Evolutionary conservation across 768 basidiomycete genomes (phyloP).

Genomic region (Cystofilobasidium macerans): DNA sequence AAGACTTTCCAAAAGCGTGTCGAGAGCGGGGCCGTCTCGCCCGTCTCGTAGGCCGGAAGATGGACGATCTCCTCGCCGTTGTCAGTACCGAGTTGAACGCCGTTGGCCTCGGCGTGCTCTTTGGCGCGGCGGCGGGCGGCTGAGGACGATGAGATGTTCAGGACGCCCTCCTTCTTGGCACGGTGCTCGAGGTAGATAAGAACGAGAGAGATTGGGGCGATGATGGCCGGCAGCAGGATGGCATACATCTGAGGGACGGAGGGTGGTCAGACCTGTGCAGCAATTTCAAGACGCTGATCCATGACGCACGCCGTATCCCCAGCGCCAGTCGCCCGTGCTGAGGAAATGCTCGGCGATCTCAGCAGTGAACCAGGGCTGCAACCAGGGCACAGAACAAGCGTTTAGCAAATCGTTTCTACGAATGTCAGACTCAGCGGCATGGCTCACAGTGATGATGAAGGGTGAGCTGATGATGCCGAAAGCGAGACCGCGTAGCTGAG

Average conservation of each 20-base stretch:
- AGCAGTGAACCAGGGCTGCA: constrained; percentile 30
- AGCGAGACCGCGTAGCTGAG: constrained; percentile 12
- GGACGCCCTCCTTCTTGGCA: not conserved
- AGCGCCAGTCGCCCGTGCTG: constrained; percentile 34
- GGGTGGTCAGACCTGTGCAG: not conserved
- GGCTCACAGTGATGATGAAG: not conserved
- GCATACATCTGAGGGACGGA: not conserved
- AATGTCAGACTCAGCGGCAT: no score
- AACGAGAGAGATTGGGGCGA: constrained; percentile 30
- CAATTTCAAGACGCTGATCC: not conserved
- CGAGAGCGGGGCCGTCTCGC: not conserved
- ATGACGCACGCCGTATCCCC: constrained; percentile 31
- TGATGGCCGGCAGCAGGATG: constrained; percentile 34
- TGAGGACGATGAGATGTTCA: not conserved
- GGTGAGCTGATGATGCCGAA: not conserved
- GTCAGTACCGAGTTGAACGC: not conserved
- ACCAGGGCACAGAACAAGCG: no score
- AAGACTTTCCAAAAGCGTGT: not conserved
- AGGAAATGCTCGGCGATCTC: constrained; percentile 30
- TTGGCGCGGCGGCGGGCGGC: not conserved
- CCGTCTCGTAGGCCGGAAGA: not conserved
- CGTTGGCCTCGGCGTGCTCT: not conserved
- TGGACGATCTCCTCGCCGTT: not conserved
- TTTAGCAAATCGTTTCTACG: no score
- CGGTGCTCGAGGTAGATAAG: constrained; percentile 30